Evolutionary conservation across 768 basidiomycete species (phyloP).

Genomic region (Phaeotremella skinneri): DNA sequence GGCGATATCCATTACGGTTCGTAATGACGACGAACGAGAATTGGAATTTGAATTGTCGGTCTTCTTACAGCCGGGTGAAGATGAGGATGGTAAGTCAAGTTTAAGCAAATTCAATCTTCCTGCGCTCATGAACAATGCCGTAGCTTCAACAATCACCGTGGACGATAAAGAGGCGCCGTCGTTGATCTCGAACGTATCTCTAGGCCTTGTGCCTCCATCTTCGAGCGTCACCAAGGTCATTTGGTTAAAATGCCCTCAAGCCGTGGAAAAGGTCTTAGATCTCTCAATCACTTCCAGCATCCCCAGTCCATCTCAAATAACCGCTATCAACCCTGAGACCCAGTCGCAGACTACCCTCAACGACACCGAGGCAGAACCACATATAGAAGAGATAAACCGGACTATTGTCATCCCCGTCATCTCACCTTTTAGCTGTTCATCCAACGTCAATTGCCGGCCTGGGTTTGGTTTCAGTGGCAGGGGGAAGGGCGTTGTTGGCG

Average conservation of each 20-base stretch:
- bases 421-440: constrained; percentile 61
- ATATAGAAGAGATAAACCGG: constrained; percentile 62
- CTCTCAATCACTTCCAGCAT: constrained; percentile 68
- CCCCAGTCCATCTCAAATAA: constrained; percentile 34
- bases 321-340: constrained; percentile 12
- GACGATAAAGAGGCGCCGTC: constrained; percentile 66
- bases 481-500: not conserved
- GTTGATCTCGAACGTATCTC: constrained; percentile 68
- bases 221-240: constrained; percentile 63
- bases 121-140: not conserved
- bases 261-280: constrained; percentile 73
- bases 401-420: constrained; percentile 67
- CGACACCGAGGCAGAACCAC: not conserved
- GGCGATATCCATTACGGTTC: constrained; percentile 67
- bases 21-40: constrained; percentile 67
- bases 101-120: not conserved
- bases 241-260: constrained; percentile 60
- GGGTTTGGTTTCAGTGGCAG: not conserved
- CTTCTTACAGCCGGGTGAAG: constrained; percentile 58
- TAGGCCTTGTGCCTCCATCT: constrained; percentile 66
- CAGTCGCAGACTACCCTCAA: constrained; percentile 33
- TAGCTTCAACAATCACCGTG: constrained; percentile 55
- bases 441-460: constrained; percentile 58
- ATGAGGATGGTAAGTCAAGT: constrained; percentile 27
- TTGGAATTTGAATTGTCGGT: constrained; percentile 70